phyloP scores from a whole-genome alignment of 1,139 yeast species.

The Zygoascus meyerae region DNA sequence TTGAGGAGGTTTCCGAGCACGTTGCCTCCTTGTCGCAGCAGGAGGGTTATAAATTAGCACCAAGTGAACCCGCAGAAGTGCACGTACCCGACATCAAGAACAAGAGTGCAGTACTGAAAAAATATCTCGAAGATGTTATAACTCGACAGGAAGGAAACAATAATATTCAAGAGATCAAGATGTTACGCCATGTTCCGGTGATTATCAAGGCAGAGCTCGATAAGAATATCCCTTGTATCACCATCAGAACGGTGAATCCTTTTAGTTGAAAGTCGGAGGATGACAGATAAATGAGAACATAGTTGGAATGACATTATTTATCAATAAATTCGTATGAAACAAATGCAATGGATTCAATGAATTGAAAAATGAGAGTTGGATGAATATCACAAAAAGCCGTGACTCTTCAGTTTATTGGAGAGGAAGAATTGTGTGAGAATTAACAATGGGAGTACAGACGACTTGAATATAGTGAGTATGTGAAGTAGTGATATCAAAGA shows the following conservation, averaged over 20 bases:
- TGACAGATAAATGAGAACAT: not conserved
- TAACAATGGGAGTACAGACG: too few relatives aligned
- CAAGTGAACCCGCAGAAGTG: conserved; percentile 31
- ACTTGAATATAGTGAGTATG: too few relatives aligned
- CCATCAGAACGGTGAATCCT: conserved; percentile 91
- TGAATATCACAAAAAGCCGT: too few relatives aligned
- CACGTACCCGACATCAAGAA: conserved; percentile 17
- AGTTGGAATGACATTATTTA: conserved; percentile 1
- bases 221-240: conserved; percentile 82
- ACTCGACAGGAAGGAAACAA: conserved; percentile 57
- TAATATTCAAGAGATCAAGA: conserved; percentile 72
- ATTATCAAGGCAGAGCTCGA: conserved; percentile 88
- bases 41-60: conserved; percentile 52
- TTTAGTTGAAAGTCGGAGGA: conserved; percentile 42
- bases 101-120: conserved; percentile 24
- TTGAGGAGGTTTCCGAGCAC: conserved; percentile 3
- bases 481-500: too few relatives aligned
- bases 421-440: too few relatives aligned
- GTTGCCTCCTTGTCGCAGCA: conserved; percentile 7
- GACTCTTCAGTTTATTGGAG: too few relatives aligned
- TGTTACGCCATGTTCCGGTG: conserved; percentile 74
- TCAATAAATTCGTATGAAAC: not conserved
- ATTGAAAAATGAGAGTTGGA: not conserved
- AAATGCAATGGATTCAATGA: not conserved
- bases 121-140: conserved; percentile 44